Conservation (phyloP, 306 rosid genomes). For the Casuarina cunninghamiana region DNA sequence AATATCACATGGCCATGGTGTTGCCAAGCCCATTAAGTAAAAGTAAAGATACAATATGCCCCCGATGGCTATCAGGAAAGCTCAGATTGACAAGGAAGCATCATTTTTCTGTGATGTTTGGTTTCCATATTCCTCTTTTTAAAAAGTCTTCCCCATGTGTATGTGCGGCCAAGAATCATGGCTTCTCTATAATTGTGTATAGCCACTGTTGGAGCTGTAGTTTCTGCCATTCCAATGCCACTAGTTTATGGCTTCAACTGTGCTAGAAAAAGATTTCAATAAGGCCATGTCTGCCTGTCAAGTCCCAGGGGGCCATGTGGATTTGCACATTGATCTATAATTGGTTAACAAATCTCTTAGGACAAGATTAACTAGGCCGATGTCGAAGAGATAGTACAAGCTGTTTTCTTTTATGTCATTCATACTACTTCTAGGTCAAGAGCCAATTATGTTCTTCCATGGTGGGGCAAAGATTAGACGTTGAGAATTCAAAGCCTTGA, state of each 20-base stretch:
- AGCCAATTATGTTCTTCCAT: background rate
- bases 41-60: slow-evolving; percentile 2
- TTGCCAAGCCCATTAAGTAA: slow-evolving; percentile 23
- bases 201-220: slow-evolving; percentile 23
- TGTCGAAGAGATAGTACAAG: background rate
- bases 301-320: slow-evolving; percentile 49
- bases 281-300: slow-evolving; percentile 36
- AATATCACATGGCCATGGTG: slow-evolving; percentile 37
- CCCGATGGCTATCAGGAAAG: slow-evolving; percentile 26
- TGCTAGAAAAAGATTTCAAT: slow-evolving; percentile 32
- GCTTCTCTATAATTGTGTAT: slow-evolving; percentile 42
- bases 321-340: slow-evolving; percentile 28
- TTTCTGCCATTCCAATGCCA: slow-evolving; percentile 48
- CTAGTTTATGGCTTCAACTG: slow-evolving; percentile 42
- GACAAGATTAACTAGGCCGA: background rate
- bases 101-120: slow-evolving; percentile 36
- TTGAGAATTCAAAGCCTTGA: background rate
- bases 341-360: slow-evolving; percentile 17
- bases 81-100: slow-evolving; percentile 32
- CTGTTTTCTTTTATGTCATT: too few relatives aligned
- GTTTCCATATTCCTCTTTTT: slow-evolving; percentile 28
- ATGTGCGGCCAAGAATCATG: slow-evolving; percentile 57
- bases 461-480: background rate
- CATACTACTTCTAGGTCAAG: background rate
- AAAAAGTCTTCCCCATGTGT: slow-evolving; percentile 41